Evolutionary conservation across 805 yeast species (phyloP).

Genomic region (Yamadazyma insecticola): DNA sequence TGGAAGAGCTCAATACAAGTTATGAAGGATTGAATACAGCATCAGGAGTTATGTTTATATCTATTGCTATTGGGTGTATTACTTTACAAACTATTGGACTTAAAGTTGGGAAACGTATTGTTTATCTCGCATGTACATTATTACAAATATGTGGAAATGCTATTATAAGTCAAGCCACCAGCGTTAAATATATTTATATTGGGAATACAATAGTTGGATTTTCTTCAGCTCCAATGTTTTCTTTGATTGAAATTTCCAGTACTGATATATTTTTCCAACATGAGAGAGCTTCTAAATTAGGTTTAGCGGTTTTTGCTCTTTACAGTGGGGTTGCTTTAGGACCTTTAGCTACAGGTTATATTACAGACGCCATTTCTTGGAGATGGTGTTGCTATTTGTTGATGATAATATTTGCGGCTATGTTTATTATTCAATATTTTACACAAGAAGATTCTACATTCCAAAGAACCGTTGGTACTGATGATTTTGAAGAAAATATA

Average conservation of each 20-base stretch:
- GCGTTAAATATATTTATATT: conserved; percentile 16
- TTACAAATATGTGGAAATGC: conserved; percentile 17
- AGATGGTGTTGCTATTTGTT: conserved; percentile 33
- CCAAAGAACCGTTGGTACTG: conserved; percentile 18
- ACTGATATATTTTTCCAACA: conserved; percentile 44
- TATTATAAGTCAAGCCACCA: conserved; percentile 22
- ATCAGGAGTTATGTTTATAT: conserved; percentile 25
- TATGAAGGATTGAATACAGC: conserved; percentile 18
- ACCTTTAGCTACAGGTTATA: conserved; percentile 42
- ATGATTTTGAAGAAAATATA: conserved; percentile 23
- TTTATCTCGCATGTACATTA: conserved; percentile 24
- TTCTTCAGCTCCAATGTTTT: conserved; percentile 41
- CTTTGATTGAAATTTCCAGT: conserved; percentile 43
- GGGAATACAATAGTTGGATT: conserved; percentile 22
- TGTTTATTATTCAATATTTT: conserved; percentile 28
- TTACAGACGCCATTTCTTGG: conserved; percentile 36
- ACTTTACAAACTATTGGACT: conserved; percentile 32
- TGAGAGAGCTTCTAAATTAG: conserved; percentile 31
- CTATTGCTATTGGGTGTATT: conserved; percentile 32
- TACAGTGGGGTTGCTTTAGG: conserved; percentile 41
- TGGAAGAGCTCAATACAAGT: conserved; percentile 19
- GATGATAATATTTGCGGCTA: conserved; percentile 26
- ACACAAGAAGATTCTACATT: conserved; percentile 44
- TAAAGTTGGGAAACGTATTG: conserved; percentile 25
- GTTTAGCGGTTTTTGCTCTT: conserved; percentile 34